Base-by-base conservation (phyloP, 257 asterid genomes). In the Anisodus tanguticus region DNA sequence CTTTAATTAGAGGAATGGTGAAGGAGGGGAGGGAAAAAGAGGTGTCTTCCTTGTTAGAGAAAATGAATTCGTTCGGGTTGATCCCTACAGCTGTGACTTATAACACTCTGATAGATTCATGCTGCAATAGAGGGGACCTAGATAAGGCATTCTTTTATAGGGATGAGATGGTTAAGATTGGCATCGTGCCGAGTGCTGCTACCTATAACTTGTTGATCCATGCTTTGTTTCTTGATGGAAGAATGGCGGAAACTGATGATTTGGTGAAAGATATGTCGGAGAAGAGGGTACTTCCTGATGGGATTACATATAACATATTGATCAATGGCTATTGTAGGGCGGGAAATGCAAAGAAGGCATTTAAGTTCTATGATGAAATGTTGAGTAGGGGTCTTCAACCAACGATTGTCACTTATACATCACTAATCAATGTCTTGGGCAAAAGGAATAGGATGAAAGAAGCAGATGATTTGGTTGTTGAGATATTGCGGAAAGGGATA, bases 191-290 rank as follows among this genome's bases (percentile, higher is more conserved):
- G 0, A 89, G 91, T 13, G 89, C 82, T 70, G 84, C 90, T 43
- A 93, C 97, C 1, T 93, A 91, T 85, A 93, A 93, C 85, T 79
- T 83, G 83, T 84, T 90, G 85, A 88, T 90, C 84, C 92, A 85
- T 81, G 85, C 89, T 31, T 54, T 89, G 83, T 79, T 87, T 82
- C 90, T 88, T 69, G 91, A 90, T 72, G 88, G 87, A 41, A 82
- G 79, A 82, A 37, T 79, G 83, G 31, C 59, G 4, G 89, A 90
- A 84, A 92, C 85, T 22, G 88, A 86, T 57, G 85, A 59, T 55
- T 66, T 91, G 90, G 77, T 90, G 16, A 84, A 87, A 82, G 92
- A 90, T 83, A 89, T 92, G 93, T 85, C 31, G 82, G 86, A 47
- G 6, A 91, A 88, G 79, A 86, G 86, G 81, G 67, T 91, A 45